Conservation (phyloP, 805 yeast genomes). For the Pichia deserticola region DNA sequence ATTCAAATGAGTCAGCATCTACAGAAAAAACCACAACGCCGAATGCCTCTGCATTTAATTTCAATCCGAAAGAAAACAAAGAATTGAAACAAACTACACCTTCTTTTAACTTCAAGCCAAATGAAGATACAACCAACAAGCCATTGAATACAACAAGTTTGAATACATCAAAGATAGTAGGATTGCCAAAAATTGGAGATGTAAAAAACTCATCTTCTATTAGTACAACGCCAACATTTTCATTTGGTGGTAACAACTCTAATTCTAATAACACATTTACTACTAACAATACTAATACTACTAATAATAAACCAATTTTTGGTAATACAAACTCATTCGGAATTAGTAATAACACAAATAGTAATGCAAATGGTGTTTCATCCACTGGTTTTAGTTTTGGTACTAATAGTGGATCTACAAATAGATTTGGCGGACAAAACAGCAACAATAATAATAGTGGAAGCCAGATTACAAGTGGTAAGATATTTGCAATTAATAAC, state of each 20-base stretch:
- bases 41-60: neutral
- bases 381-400: too few relatives aligned
- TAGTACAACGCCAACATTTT: neutral
- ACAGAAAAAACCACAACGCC: neutral
- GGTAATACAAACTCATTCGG: too few relatives aligned
- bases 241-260: constrained; percentile 1
- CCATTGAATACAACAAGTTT: neutral
- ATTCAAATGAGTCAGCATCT: too few relatives aligned
- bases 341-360: too few relatives aligned
- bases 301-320: too few relatives aligned
- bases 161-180: neutral
- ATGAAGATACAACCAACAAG: neutral
- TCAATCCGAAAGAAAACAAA: neutral
- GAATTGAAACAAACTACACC: neutral
- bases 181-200: neutral
- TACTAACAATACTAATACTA: too few relatives aligned
- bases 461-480: neutral
- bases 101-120: neutral
- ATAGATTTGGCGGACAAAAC: neutral
- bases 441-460: neutral
- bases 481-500: neutral
- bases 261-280: too few relatives aligned
- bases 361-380: too few relatives aligned
- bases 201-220: neutral
- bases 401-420: too few relatives aligned